A percentile compares a stretch with the other conserved stretches of the same genome.
Conservation (phyloP, 2,329 filamentous ascomycete species). For the Sporothrix variecibatus region DNA sequence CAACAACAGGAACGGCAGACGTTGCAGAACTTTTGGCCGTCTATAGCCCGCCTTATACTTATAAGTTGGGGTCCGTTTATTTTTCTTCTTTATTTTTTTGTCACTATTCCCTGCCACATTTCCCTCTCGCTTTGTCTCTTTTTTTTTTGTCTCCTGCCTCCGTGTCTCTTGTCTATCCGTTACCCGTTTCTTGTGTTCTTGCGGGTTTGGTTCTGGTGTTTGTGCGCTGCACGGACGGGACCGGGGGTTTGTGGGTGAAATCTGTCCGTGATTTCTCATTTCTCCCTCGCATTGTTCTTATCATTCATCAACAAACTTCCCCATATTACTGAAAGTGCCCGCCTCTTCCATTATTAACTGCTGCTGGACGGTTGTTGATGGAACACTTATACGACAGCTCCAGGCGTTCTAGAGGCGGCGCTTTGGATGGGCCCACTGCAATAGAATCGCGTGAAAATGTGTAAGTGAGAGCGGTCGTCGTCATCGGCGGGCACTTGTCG, state of each 20-base stretch:
- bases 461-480: conserved; percentile 9
- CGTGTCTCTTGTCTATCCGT: background rate
- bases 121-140: background rate
- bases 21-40: background rate
- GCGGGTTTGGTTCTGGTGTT: background rate
- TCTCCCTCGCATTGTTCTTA: background rate
- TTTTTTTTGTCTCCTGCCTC: background rate
- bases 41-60: background rate
- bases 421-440: background rate
- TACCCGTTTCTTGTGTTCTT: background rate
- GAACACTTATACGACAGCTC: background rate
- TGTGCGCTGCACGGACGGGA: conserved; percentile 7
- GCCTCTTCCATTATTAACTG: background rate
- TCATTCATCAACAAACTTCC: background rate
- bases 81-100: too few species aligned
- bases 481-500: background rate
- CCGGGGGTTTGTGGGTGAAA: background rate
- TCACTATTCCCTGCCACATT: background rate
- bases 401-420: background rate
- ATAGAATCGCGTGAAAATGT: conserved; percentile 18
- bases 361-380: background rate
- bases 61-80: background rate
- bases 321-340: background rate
- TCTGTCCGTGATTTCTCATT: background rate
- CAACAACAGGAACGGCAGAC: background rate